Evolutionary conservation across 441 rosid species (phyloP).

Genomic region (Mallotus japonicus): DNA sequence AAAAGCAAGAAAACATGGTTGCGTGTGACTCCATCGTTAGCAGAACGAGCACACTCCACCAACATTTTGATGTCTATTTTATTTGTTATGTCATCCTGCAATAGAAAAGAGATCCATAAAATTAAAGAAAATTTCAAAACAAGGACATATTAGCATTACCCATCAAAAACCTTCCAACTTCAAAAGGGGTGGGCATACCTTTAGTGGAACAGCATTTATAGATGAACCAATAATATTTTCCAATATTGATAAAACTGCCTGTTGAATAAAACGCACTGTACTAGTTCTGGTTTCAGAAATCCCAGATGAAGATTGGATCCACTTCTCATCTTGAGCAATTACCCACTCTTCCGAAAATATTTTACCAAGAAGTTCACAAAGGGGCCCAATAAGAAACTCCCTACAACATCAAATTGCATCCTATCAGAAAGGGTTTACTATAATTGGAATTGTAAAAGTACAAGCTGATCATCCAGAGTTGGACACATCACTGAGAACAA

Average conservation of each 20-base stretch:
- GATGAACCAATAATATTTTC: constrained; percentile 65
- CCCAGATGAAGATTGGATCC: constrained; percentile 44
- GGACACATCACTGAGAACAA: constrained; percentile 19
- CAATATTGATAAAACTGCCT: constrained; percentile 65
- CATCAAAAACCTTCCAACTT: constrained; percentile 11
- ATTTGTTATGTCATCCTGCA: constrained; percentile 53
- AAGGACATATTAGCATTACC: background rate
- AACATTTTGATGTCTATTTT: constrained; percentile 58
- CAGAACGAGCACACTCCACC: constrained; percentile 63
- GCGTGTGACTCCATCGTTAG: constrained; percentile 61
- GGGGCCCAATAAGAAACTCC: constrained; percentile 71
- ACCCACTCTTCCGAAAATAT: constrained; percentile 55
- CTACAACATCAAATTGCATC: constrained; percentile 37
- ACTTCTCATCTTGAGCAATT: constrained; percentile 33
- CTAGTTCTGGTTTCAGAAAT: constrained; percentile 36
- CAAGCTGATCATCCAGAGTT: background rate
- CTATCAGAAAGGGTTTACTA: background rate
- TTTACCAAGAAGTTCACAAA: constrained; percentile 72
- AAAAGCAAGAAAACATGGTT: constrained; percentile 67
- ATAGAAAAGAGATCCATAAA: constrained; percentile 27
- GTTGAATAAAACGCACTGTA: constrained; percentile 50
- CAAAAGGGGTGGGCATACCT: constrained; percentile 47
- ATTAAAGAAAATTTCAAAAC: constrained; percentile 4
- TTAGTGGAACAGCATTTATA: constrained; percentile 29
- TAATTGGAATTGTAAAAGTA: constrained; percentile 8